Base-by-base conservation (phyloP, 345 rosid species). In the Balakata baccata region DNA sequence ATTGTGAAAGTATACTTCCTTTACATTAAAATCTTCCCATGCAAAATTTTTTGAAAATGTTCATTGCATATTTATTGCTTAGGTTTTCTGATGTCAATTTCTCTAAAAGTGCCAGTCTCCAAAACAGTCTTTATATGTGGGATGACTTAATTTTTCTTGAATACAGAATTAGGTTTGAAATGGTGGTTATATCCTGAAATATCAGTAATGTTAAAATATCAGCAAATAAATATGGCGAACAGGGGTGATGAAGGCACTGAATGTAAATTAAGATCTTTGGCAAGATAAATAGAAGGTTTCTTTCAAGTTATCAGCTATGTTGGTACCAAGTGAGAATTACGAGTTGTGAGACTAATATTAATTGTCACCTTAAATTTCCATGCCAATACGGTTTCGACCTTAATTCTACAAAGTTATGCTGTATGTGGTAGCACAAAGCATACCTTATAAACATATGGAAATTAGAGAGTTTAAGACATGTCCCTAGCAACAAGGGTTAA, bases 1-100 rank as follows among this genome's bases (percentile, higher is more conserved):
- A 81, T 92, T 58, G 95, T 89, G 74, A 92, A 92, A 86, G 98
- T 94, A 90, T 68, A 79, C 70, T 72, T 57, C 79, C 71, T 75
- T 69, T 62, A 61, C 61, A 62, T 53, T 20, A 70, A 73, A 51
- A 74, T 68, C 74, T 71, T 1, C 29, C 45, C 29, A 49, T 69
- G 41, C 75, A 79, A 73, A 39, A 65, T 78, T 64, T 18, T 58
- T 59, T 23, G 39, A 64, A 23, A 63, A 23, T 49, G 53, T 69
- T 68, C 58, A 23, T 53, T 11, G 11, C 53, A 11, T 46, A 18
- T 71, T 62, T 59, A 37, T 68, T n/a, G 1, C 41, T 45, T 11
- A 49, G 47, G 47, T 43, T 20, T 58, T 23, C 45, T 23, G 10
- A 43, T 18, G 47, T n/a, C 37, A 64, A 45, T 10, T 11, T 29